Base-by-base conservation (phyloP, 768 basidiomycete genomes). In the Scleroderma bovista region DNA sequence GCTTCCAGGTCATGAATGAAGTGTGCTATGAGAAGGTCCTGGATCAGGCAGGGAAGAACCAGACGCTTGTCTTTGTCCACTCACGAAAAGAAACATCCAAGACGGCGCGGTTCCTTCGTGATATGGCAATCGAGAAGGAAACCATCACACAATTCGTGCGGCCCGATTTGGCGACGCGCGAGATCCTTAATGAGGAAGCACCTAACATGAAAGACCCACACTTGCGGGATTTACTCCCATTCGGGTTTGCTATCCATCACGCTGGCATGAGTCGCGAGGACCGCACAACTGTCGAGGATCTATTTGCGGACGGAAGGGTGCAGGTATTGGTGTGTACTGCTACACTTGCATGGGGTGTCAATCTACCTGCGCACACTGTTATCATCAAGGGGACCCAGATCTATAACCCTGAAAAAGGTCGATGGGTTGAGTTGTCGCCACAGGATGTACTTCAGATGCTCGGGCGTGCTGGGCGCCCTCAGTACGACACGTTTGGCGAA, bases 301-400 rank as follows among this genome's bases (percentile, higher is more conserved):
- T 98, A 10, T 99, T 99, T 65, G 83, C 83, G 10, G 91, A 95
- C 44, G 91, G 93, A 1, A 84, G 89, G 20, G 76, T 99, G 26
- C 93, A 95, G 63, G 94, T 98, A 0, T 75, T 99, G 22, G 92
- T 96, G 39, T 96, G 92, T 65, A 99, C 96, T 1, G 96, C 96
- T 5, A 98, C 95, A 2, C 84, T 99, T 33, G 96, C 96, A 1
- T 99, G 96, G 96, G 96, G 95, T 73, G 95, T 99, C 69, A 99
- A 99, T 64, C 73, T 98, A 0, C 96, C 96, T 3, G 95, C 94
- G 1, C 96, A 98, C 56, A 88, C 92, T 8, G 95, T 97, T 69
- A 93, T 98, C 72, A 97, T 99, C 76, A 99, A 98, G 66, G 96
- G 96, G n/a, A 98, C 96, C 0, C 94, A 98, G 70, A 94, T 98